Evolutionary conservation across 495 filamentous ascomycete species (phyloP).

Genomic region (Neurospora tetraspora): DNA sequence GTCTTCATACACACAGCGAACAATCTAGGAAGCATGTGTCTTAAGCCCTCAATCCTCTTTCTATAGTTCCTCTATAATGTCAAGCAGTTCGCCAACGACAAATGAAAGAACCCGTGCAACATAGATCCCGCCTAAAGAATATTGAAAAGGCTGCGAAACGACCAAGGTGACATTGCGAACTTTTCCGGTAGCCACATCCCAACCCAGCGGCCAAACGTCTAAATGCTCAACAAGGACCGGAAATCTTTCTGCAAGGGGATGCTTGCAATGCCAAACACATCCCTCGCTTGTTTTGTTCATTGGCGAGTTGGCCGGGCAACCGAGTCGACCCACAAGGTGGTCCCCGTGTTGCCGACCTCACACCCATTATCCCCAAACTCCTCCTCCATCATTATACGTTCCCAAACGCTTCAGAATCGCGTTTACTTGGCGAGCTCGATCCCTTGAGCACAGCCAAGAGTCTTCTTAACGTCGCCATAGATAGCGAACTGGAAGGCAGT

Average conservation of each 20-base stretch:
- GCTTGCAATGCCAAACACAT: background rate
- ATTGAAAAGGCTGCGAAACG: background rate
- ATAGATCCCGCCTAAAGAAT: background rate
- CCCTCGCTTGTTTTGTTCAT: background rate
- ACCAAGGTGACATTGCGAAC: background rate
- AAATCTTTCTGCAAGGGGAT: background rate
- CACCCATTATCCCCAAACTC: background rate
- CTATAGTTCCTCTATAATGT: background rate
- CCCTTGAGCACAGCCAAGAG: slow-evolving; percentile 28
- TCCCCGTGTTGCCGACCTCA: background rate
- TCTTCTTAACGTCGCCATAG: slow-evolving; percentile 50
- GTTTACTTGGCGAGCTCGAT: slow-evolving; percentile 52
- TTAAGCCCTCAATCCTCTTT: background rate
- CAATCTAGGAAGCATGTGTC: background rate
- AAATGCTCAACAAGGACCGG: background rate
- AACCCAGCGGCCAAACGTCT: background rate
- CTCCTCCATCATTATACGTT: background rate
- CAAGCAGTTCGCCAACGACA: background rate
- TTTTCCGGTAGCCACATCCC: background rate
- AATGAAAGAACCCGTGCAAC: background rate
- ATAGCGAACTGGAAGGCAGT: slow-evolving; percentile 96
- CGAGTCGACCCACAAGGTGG: background rate
- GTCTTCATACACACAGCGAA: background rate
- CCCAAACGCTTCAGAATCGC: background rate
- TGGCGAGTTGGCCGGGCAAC: background rate